Base-by-base conservation (phyloP, 768 basidiomycete genomes). In the Mycena capillaripes region DNA sequence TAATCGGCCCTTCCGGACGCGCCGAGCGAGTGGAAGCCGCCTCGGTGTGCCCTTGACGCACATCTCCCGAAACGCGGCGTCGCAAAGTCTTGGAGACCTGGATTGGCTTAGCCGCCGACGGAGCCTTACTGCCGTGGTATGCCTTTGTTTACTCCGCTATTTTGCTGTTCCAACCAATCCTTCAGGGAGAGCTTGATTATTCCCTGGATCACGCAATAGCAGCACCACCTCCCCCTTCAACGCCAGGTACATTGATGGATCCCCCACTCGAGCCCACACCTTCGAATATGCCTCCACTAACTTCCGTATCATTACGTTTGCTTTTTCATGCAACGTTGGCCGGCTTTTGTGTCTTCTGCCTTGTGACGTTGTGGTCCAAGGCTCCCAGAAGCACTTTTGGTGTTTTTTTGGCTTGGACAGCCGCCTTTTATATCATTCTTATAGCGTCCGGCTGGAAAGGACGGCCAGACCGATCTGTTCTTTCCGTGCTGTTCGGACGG, bases 71-170 rank as follows among this genome's bases (percentile, higher is more conserved):
- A 21, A 65, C 68, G 14, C 72, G 69, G 53, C 69, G 62, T 48
- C 80, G 77, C 36, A 89, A 67, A 90, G 87, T 71, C 82, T 94
- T 44, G 89, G 90, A 34, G 93, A 95, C 77, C 84, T 93, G 59
- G 93, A 93, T 78, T 95, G 95, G 95, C 83, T 95, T 38, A 88
- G 92, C 67, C 89, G 92, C 60, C 86, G 95, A 62, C 88, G 93
- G 68, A 94, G 91, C 78, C 82, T 92, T 34, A 91, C 90, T 76
- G 87, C 88, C 66, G 89, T 92, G 83, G 94, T 95, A 79, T 78
- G 91, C 83, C 48, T 8, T 66, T 23, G 38, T 44, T 71, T 57
- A 21, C 60, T n/a, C 44, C 29, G 38, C 32, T 19, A 19, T 71
- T 59, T n/a, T 72, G 73, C 69, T 77, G 66, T 65, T 58, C 64